These are phyloP conservation scores for Aurinia saxatilis DNA, from an alignment of 345 rosid genomes.

Conservation along the genomic window DNA sequence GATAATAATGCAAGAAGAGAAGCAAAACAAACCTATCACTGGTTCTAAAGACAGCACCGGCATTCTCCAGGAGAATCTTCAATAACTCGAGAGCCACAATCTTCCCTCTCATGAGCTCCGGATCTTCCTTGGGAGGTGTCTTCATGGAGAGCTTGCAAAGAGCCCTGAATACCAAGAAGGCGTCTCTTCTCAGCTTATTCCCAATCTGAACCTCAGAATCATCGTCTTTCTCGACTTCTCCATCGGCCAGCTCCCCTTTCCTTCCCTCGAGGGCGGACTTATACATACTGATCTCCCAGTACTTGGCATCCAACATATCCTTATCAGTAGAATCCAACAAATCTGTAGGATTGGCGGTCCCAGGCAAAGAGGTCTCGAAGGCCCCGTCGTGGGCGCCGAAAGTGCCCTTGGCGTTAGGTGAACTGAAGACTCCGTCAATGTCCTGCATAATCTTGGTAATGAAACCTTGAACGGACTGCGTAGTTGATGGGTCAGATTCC, in stretches of 20 bases:
- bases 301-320: conserved; percentile 98
- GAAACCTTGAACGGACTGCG: conserved; percentile 85
- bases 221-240: conserved; percentile 84
- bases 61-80: conserved; percentile 96
- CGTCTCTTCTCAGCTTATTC: conserved; percentile 95
- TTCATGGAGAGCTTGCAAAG: conserved; percentile 99
- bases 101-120: conserved; percentile 91
- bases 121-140: conserved; percentile 99
- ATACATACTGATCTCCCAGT: conserved; percentile 99
- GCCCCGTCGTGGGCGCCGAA: conserved; percentile 60
- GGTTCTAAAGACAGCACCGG: conserved; percentile 97
- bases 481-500: conserved; percentile 65
- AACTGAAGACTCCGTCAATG: conserved; percentile 59
- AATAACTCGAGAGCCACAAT: conserved; percentile 95
- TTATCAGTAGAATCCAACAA: conserved; percentile 73
- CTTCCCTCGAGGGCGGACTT: conserved; percentile 97
- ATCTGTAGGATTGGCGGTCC: conserved; percentile 61
- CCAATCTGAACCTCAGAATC: conserved; percentile 98
- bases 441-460: conserved; percentile 76
- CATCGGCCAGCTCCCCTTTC: conserved; percentile 93
- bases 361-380: conserved; percentile 61
- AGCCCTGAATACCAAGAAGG: conserved; percentile 98
- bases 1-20: conserved; percentile 3
- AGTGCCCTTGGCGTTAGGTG: conserved; percentile 43
- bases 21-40: conserved; percentile 71